Evolutionary conservation across 2,329 filamentous ascomycete species (phyloP).

Genomic region (Zasmidium cellare): DNA sequence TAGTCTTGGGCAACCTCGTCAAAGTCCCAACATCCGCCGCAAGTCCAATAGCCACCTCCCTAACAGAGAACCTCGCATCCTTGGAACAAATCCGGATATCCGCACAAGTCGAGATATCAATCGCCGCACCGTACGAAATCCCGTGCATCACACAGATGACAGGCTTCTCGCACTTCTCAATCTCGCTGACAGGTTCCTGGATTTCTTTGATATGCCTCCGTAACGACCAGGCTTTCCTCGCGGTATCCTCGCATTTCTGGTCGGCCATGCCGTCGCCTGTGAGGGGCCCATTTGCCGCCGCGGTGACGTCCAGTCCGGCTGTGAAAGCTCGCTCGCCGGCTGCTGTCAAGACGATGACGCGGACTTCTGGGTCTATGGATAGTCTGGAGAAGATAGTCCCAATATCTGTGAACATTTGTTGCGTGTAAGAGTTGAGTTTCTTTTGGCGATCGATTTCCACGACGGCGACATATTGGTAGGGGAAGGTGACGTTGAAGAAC

Average conservation of each 20-base stretch:
- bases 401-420: conserved; percentile 80
- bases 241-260: conserved; percentile 22
- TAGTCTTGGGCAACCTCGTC: conserved; percentile 71
- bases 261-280: conserved; percentile 1
- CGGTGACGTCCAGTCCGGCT: conserved; percentile 66
- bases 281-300: conserved; percentile 18
- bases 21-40: conserved; percentile 78
- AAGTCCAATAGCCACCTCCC: conserved; percentile 79
- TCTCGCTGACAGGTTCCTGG: conserved; percentile 71
- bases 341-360: conserved; percentile 76
- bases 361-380: conserved; percentile 69
- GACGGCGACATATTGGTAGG: conserved; percentile 72
- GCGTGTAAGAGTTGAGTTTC: conserved; percentile 83
- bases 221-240: conserved; percentile 41
- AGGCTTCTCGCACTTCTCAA: conserved; percentile 88
- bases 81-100: conserved; percentile 67
- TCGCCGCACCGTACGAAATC: conserved; percentile 74
- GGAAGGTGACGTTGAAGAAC: conserved; percentile 58
- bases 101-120: conserved; percentile 66
- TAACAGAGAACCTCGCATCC: conserved; percentile 64
- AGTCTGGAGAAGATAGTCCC: conserved; percentile 69
- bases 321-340: conserved; percentile 78
- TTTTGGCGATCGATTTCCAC: conserved; percentile 84
- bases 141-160: conserved; percentile 82
- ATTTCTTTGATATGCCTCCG: conserved; percentile 74